Evolutionary conservation across 2,329 filamentous ascomycete genomes (phyloP).

Genomic region (Dactylonectria macrodidyma): DNA sequence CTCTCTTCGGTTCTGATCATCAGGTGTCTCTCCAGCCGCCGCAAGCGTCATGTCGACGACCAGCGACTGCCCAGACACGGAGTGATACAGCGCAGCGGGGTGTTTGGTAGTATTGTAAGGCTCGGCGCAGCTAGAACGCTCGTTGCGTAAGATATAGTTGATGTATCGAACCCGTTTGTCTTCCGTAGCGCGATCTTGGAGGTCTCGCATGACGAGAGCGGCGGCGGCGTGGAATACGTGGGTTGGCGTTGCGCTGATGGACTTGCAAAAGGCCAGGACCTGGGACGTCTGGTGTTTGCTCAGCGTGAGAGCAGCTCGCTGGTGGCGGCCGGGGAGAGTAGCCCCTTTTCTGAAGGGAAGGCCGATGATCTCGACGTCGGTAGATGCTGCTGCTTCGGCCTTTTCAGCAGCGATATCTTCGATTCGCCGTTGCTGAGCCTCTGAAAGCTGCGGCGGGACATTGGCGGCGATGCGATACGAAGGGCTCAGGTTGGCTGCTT

Average conservation of each 20-base stretch:
- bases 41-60: conserved; percentile 42
- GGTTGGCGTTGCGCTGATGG: conserved; percentile 44
- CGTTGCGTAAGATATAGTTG: conserved; percentile 53
- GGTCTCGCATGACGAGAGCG: conserved; percentile 48
- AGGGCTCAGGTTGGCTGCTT: conserved; percentile 37
- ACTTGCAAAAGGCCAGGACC: conserved; percentile 41
- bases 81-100: conserved; percentile 51
- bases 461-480: conserved; percentile 31
- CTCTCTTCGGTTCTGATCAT: neutral
- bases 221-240: conserved; percentile 54
- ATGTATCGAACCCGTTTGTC: conserved; percentile 44
- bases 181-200: conserved; percentile 24
- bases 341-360: conserved; percentile 43
- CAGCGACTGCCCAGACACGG: conserved; percentile 46
- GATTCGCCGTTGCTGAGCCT: neutral
- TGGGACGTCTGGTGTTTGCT: conserved; percentile 30
- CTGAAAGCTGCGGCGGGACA: neutral
- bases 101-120: conserved; percentile 46
- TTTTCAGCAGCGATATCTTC: neutral
- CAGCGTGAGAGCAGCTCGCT: conserved; percentile 44
- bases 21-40: neutral
- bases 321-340: conserved; percentile 41
- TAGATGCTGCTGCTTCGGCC: neutral
- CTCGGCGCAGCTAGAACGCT: conserved; percentile 42
- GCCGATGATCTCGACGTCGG: neutral